phyloP scores from a whole-genome alignment of 768 basidiomycete species.

The Paxillus ammoniavirescens region DNA sequence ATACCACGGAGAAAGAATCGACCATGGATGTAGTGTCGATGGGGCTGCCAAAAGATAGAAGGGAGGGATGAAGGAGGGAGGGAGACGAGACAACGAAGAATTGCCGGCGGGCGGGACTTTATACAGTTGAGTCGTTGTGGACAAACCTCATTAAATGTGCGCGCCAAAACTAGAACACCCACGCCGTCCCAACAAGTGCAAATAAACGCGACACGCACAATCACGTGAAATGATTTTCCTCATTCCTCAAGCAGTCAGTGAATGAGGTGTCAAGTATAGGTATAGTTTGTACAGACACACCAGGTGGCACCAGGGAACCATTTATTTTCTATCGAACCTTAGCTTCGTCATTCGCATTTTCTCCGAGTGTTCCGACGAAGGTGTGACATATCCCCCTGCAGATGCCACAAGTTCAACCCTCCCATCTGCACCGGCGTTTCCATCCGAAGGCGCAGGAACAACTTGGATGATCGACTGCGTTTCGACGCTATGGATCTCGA shows the following conservation, averaged over 20 bases:
- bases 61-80: neutral
- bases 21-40: slow-evolving; percentile 7
- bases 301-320: neutral
- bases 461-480: slow-evolving; percentile 72
- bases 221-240: slow-evolving; percentile 27
- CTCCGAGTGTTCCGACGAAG: slow-evolving; percentile 38
- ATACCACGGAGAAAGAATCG: slow-evolving; percentile 4
- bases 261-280: neutral
- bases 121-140: neutral
- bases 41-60: neutral
- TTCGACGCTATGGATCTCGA: slow-evolving; percentile 81
- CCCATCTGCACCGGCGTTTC: slow-evolving; percentile 23
- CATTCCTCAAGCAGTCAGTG: slow-evolving; percentile 6
- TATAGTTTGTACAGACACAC: slow-evolving; percentile 23
- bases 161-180: slow-evolving; percentile 7
- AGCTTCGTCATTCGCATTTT: slow-evolving; percentile 38
- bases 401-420: slow-evolving; percentile 29
- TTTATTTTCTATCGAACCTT: slow-evolving; percentile 23
- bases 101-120: slow-evolving; percentile 8
- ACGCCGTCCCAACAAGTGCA: slow-evolving; percentile 18
- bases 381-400: slow-evolving; percentile 40
- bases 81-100: neutral
- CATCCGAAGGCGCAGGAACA: slow-evolving; percentile 46
- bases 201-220: slow-evolving; percentile 15
- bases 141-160: slow-evolving; percentile 5